These are phyloP conservation scores for Solanum megistacrolobum DNA, from an alignment of 257 asterid species.

Conservation along the genomic window DNA sequence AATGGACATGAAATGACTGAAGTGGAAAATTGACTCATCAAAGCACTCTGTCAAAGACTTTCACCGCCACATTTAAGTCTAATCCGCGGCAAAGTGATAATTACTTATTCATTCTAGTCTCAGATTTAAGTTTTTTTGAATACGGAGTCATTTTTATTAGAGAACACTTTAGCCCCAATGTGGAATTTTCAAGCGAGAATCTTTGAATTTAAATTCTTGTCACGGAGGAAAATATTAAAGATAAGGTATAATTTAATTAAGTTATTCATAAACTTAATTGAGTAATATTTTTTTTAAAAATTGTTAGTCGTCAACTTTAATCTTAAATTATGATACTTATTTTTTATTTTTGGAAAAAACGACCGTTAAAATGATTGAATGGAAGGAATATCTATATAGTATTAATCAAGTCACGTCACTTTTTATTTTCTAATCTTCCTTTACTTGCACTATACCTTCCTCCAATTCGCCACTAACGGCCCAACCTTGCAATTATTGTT, in stretches of 20 bases:
- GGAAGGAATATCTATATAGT: background rate
- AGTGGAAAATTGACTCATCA: background rate
- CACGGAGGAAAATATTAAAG: background rate
- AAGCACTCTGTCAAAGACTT: background rate
- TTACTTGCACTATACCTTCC: background rate
- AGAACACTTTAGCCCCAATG: too few relatives aligned
- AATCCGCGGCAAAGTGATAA: background rate
- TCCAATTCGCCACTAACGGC: background rate
- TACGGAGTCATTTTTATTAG: too few relatives aligned
- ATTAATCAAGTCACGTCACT: background rate
- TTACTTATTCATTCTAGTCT: too few relatives aligned
- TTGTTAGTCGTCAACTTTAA: background rate
- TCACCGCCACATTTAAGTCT: background rate
- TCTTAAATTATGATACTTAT: background rate
- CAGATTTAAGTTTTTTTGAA: too few relatives aligned
- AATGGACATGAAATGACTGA: background rate
- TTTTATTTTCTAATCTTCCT: background rate
- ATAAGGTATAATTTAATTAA: background rate
- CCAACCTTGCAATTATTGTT: background rate
- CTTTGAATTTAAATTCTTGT: background rate
- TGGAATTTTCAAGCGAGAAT: background rate
- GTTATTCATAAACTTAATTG: background rate
- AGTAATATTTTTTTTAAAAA: accelerated
- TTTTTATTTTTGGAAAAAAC: too few relatives aligned
- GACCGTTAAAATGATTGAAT: background rate